Evolutionary conservation across 306 rosid genomes (phyloP).

Genomic region (Castanea mollissima): DNA sequence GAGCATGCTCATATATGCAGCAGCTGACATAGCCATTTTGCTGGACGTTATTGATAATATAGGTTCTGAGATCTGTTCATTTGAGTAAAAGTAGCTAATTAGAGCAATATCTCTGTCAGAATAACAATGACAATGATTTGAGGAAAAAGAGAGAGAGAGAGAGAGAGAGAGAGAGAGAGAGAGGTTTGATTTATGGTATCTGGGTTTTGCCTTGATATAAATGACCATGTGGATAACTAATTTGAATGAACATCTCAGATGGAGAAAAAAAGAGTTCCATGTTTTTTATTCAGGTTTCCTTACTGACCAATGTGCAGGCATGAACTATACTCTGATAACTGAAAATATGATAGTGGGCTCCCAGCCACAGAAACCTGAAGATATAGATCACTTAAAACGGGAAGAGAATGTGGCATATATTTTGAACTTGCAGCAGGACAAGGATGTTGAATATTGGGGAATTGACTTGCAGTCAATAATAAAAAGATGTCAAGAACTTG

Average conservation of each 20-base stretch:
- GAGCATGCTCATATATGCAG: neutral
- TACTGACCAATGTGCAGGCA: slow-evolving; percentile 57
- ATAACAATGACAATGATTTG: neutral
- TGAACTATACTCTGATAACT: slow-evolving; percentile 80
- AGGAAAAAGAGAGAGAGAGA: too few relatives aligned
- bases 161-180: too few relatives aligned
- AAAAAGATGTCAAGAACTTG: slow-evolving; percentile 51
- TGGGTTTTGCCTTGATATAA: neutral
- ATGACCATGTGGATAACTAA: neutral
- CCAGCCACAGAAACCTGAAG: slow-evolving; percentile 92
- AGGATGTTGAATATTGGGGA: slow-evolving; percentile 85
- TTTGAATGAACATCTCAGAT: neutral
- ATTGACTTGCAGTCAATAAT: slow-evolving; percentile 60
- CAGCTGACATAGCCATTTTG: neutral
- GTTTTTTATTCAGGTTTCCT: slow-evolving; percentile 20
- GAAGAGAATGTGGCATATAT: slow-evolving; percentile 81
- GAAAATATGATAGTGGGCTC: slow-evolving; percentile 85
- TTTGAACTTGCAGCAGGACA: slow-evolving; percentile 92
- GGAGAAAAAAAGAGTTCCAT: neutral
- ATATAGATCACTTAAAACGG: slow-evolving; percentile 65
- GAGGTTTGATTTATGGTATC: neutral
- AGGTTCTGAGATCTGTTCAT: neutral
- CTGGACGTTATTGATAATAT: neutral
- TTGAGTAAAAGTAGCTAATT: neutral
- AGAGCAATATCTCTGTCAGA: neutral